Conservation (phyloP, 2,329 filamentous ascomycete species). For the Talaromyces verruculosus region DNA sequence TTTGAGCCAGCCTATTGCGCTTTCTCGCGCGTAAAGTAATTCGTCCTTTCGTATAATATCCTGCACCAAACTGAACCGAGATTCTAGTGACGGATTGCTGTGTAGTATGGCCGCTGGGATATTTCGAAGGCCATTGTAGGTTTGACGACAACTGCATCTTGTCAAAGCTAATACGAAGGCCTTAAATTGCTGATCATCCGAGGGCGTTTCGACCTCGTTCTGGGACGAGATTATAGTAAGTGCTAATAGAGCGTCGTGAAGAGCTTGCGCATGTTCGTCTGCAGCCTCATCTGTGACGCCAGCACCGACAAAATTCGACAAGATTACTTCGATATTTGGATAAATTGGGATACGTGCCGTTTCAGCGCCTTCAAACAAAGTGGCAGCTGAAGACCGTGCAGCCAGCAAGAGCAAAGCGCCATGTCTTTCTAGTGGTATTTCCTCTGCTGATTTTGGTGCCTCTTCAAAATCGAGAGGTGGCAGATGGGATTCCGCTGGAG, state of each 20-base stretch:
- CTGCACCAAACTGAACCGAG: conserved; percentile 55
- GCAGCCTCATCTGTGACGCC: conserved; percentile 38
- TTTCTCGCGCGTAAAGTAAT: conserved; percentile 56
- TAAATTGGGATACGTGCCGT: conserved; percentile 50
- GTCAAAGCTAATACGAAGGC: conserved; percentile 52
- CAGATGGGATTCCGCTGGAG: conserved; percentile 39
- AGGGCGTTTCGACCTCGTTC: conserved; percentile 46
- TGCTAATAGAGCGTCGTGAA: conserved; percentile 56
- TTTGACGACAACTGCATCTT: conserved; percentile 39
- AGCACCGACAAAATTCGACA: conserved; percentile 53
- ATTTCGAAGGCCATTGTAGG: conserved; percentile 38
- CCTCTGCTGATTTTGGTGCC: conserved; percentile 51
- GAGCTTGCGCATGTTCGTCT: conserved; percentile 51
- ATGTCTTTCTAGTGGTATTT: conserved; percentile 58
- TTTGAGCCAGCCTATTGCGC: conserved; percentile 61
- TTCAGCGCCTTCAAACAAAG: conserved; percentile 49
- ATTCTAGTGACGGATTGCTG: conserved; percentile 53
- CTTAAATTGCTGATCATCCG: conserved; percentile 53
- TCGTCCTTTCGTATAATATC: conserved; percentile 56
- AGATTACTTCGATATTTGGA: conserved; percentile 53
- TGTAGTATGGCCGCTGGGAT: conserved; percentile 46
- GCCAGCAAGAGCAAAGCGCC: conserved; percentile 56
- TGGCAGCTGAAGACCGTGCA: conserved; percentile 51
- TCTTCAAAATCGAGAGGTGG: conserved; percentile 55
- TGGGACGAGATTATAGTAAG: conserved; percentile 54